Evolutionary conservation across 371 early-diverging fungal species (phyloP), one percentile per base, ranked within the genome.

Genomic region (Circinella minor): DNA sequence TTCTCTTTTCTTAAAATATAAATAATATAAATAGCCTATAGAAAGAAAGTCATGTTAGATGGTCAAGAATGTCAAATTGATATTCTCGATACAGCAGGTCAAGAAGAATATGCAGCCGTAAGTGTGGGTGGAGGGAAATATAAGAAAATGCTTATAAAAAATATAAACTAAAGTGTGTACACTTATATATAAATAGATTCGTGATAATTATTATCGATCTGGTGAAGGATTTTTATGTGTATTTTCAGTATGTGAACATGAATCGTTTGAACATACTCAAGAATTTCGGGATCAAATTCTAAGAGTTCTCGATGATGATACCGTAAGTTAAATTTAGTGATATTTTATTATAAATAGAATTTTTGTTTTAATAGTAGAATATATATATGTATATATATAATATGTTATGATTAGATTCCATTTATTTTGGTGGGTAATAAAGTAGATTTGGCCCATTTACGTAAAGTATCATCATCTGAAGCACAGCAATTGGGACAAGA

Each of bases 51-150:
- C 47, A 64, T 80, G 39, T 82, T 88, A 60, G 90, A 89, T 76
- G 84, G 82, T n/a, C 78, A 83, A 39, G 94, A 94, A 66, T 92
- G 91, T 74, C 90, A 92, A 69, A 90, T 95, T 73, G 95, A 95
- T 76, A 94, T 95, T 71, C 85, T 95, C 49, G 96, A 95, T 78
- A 95, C 96, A 27, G 96, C 96, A 55, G 94, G 96, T 4, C 94
- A 95, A 76, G 94, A 95, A 76, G 96, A 94, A 75, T 90, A 89
- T 74, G 86, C 88, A 63, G 90, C 90, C n/a, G 88, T 90, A 86
- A 77, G 76, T 67, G 27, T 34, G 15, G 49, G 49, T 36, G 2
- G 1, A 51, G 15, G 13, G 17, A 62, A 8, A 54, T 27, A 60
- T 27, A 59, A 36, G 66, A 48, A 59, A 55, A 18, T 66, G 47